Conservation (phyloP, 2,329 filamentous ascomycete species). For the Xylariaceae sp. region DNA sequence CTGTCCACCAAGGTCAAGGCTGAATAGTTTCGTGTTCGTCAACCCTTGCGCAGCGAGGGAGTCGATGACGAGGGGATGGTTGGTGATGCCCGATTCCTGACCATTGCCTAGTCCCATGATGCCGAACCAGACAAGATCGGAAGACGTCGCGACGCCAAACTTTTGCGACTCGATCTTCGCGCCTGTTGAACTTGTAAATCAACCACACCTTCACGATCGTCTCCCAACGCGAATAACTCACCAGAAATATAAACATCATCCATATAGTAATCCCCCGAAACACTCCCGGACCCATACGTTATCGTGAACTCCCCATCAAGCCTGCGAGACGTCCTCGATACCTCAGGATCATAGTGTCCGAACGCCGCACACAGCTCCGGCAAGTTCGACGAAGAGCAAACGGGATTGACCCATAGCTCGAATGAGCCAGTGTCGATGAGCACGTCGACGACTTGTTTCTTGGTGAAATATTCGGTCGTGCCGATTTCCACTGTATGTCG, state of each 20-base stretch:
- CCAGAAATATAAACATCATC: constrained; percentile 44
- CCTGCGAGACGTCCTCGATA: constrained; percentile 39
- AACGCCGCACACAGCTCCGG: constrained; percentile 37
- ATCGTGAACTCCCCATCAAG: constrained; percentile 33
- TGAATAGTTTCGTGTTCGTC: constrained; percentile 47
- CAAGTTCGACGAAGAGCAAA: constrained; percentile 37
- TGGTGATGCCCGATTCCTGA: constrained; percentile 36
- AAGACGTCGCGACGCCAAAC: constrained; percentile 44
- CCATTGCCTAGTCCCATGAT: constrained; percentile 48
- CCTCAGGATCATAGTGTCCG: constrained; percentile 40
- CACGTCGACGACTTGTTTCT: constrained; percentile 40
- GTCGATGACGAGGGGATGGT: constrained; percentile 51
- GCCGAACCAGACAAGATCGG: constrained; percentile 45
- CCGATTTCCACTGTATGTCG: constrained; percentile 38
- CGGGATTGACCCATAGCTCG: constrained; percentile 52
- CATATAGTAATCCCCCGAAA: constrained; percentile 41
- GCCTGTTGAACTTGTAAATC: constrained; percentile 23
- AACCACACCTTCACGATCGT: too few species aligned
- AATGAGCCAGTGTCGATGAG: constrained; percentile 49
- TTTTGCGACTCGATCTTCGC: constrained; percentile 41
- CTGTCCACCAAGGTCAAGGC: constrained; percentile 44
- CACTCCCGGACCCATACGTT: constrained; percentile 37
- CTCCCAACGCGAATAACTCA: too few species aligned
- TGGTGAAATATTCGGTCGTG: constrained; percentile 31
- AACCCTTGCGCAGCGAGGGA: constrained; percentile 43